A percentile compares a stretch with the other conserved stretches of the same genome.
Conservation (phyloP, 1,284 basidiomycete genomes). For the Cutaneotrichosporon cyanovorans region DNA sequence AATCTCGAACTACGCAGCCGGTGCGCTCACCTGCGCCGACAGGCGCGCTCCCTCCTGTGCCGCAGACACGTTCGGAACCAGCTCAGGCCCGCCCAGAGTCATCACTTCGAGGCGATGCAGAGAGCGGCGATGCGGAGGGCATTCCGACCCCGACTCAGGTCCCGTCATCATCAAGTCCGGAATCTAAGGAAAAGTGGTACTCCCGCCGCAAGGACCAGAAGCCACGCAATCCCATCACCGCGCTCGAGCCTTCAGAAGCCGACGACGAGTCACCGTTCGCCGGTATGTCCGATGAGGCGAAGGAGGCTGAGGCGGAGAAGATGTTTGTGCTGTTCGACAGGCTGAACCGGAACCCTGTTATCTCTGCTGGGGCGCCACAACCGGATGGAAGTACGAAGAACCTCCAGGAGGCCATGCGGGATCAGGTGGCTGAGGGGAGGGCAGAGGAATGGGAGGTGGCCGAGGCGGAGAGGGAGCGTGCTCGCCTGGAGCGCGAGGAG, state of each 20-base stretch:
- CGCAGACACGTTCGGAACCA: too few species aligned
- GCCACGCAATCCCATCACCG: constrained; percentile 58
- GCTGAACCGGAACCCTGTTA: constrained; percentile 58
- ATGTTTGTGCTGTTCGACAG: constrained; percentile 82
- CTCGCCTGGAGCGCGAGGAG: constrained; percentile 27
- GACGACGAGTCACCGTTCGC: constrained; percentile 31
- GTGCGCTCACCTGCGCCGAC: background rate
- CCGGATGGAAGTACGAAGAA: constrained; percentile 17
- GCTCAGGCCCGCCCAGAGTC: too few species aligned
- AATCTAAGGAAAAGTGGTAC: too few species aligned
- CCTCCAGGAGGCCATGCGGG: constrained; percentile 55
- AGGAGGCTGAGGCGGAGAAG: constrained; percentile 80
- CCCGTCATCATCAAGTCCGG: too few species aligned
- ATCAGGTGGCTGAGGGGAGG: constrained; percentile 59
- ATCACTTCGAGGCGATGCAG: too few species aligned
- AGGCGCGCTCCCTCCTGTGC: too few species aligned
- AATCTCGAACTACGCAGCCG: background rate
- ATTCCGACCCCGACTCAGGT: too few species aligned
- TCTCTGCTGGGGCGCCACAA: constrained; percentile 35
- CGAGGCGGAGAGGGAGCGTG: constrained; percentile 25
- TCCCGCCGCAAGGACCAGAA: too few species aligned
- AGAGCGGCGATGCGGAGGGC: too few species aligned
- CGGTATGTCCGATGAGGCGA: constrained; percentile 85
- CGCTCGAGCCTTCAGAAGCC: constrained; percentile 47
- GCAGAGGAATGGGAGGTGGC: constrained; percentile 25